Evolutionary conservation across 2,329 filamentous ascomycete species (phyloP).

Genomic region (Pyrenochaeta sp.): DNA sequence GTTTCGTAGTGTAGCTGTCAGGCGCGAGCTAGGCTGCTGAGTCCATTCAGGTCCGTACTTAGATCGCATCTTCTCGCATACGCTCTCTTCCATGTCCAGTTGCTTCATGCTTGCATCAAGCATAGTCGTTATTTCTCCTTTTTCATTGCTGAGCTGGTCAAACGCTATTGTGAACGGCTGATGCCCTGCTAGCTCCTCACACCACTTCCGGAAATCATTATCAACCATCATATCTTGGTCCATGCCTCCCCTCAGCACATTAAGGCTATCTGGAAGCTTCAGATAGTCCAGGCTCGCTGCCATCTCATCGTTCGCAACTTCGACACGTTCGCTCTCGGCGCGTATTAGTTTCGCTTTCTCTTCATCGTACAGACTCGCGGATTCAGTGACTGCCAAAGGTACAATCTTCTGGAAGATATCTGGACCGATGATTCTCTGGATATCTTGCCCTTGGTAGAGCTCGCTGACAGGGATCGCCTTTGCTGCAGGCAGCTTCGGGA

Average conservation of each 20-base stretch:
- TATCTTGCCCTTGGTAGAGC: slow-evolving; percentile 95
- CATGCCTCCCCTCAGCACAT: slow-evolving; percentile 90
- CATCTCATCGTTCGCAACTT: slow-evolving; percentile 94
- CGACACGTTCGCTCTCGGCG: slow-evolving; percentile 91
- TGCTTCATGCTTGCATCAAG: slow-evolving; percentile 86
- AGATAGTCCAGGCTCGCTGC: slow-evolving; percentile 93
- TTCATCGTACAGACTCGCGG: slow-evolving; percentile 95
- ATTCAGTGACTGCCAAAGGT: slow-evolving; percentile 94
- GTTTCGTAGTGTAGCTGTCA: slow-evolving; percentile 85
- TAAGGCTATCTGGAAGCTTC: slow-evolving; percentile 85
- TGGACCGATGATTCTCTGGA: slow-evolving; percentile 94
- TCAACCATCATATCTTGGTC: slow-evolving; percentile 89
- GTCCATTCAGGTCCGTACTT: slow-evolving; percentile 98
- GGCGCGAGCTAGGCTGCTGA: slow-evolving; percentile 89
- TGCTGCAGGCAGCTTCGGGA: slow-evolving; percentile 90
- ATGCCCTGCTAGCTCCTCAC: slow-evolving; percentile 87
- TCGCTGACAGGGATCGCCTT: slow-evolving; percentile 98
- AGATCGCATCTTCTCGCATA: slow-evolving; percentile 98
- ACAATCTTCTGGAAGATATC: slow-evolving; percentile 98
- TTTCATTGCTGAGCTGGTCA: slow-evolving; percentile 79
- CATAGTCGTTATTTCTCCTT: slow-evolving; percentile 74
- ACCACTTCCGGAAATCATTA: slow-evolving; percentile 93
- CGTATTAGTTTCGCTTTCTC: slow-evolving; percentile 96
- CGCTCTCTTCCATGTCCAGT: slow-evolving; percentile 94
- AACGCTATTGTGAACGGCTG: slow-evolving; percentile 81